phyloP scores from a whole-genome alignment of 306 rosid species.

The Crotalaria pallida region DNA sequence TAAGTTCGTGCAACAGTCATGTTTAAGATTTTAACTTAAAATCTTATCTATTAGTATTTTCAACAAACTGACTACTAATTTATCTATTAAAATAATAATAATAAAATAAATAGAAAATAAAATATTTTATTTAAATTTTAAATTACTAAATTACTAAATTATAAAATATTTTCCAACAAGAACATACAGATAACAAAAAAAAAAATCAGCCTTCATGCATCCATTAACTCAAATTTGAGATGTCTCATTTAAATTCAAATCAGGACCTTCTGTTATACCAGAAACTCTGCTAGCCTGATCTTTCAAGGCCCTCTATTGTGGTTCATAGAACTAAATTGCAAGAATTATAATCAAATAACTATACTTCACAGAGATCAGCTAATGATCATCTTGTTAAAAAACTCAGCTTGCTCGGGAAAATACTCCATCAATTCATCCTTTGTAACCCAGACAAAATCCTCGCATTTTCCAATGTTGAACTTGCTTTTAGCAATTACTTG shows the following conservation, averaged over 20 bases:
- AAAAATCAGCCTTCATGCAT: background rate
- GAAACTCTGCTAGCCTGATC: background rate
- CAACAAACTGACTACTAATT: too few species aligned
- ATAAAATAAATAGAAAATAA: too few species aligned
- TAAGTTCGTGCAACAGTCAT: too few species aligned
- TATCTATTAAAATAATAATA: too few species aligned
- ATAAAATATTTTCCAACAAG: too few species aligned
- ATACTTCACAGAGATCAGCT: conserved; percentile 39
- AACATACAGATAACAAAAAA: background rate
- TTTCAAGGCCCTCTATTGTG: background rate
- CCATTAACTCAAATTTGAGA: conserved; percentile 8
- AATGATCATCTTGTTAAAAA: conserved; percentile 74
- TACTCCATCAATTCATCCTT: conserved; percentile 80
- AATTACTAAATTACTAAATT: too few species aligned
- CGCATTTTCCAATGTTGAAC: conserved; percentile 46
- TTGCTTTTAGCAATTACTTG: conserved; percentile 77
- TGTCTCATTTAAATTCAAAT: background rate
- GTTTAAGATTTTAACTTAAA: too few species aligned
- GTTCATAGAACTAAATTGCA: conserved; percentile 1
- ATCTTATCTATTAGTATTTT: too few species aligned
- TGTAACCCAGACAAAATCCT: conserved; percentile 89
- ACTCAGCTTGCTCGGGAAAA: conserved; percentile 75
- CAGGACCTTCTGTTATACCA: background rate
- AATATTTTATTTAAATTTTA: too few species aligned
- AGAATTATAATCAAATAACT: background rate